These are phyloP conservation scores for Suillus occidentalis DNA, from an alignment of 768 basidiomycete species.

Conservation along the genomic window DNA sequence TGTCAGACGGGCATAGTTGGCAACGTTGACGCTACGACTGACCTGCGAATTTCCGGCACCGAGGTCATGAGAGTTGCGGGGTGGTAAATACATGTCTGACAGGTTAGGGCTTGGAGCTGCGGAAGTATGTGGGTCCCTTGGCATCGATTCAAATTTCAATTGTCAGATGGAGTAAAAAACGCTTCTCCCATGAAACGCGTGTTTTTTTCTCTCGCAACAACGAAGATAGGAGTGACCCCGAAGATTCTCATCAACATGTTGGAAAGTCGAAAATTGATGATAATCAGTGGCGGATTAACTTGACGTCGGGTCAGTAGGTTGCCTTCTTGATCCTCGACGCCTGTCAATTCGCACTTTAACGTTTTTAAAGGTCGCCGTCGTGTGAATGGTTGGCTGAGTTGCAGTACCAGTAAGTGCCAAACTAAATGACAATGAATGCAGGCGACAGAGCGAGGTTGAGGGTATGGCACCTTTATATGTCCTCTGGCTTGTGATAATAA, in stretches of 20 bases:
- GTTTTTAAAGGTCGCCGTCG: neutral
- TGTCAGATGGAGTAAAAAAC: no score
- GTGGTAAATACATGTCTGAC: neutral
- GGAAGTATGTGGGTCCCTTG: neutral
- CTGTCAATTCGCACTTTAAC: neutral
- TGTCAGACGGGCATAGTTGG: neutral
- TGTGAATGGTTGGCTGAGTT: conserved; percentile 1
- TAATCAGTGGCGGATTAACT: neutral
- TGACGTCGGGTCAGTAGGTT: neutral
- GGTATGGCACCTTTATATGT: neutral
- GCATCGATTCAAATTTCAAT: neutral
- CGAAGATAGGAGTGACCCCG: neutral
- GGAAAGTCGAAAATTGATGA: neutral
- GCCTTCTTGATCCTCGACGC: neutral
- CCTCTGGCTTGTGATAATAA: neutral
- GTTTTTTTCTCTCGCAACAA: neutral
- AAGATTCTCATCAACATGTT: neutral
- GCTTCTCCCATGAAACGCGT: neutral
- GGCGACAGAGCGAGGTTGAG: neutral
- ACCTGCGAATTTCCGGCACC: neutral
- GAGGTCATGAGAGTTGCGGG: neutral
- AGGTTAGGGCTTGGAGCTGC: neutral
- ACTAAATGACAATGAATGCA: neutral
- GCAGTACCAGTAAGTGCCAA: neutral
- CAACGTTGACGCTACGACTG: neutral